phyloP scores from a whole-genome alignment of 2,329 filamentous ascomycete genomes.

The Aspergillus terreus region DNA sequence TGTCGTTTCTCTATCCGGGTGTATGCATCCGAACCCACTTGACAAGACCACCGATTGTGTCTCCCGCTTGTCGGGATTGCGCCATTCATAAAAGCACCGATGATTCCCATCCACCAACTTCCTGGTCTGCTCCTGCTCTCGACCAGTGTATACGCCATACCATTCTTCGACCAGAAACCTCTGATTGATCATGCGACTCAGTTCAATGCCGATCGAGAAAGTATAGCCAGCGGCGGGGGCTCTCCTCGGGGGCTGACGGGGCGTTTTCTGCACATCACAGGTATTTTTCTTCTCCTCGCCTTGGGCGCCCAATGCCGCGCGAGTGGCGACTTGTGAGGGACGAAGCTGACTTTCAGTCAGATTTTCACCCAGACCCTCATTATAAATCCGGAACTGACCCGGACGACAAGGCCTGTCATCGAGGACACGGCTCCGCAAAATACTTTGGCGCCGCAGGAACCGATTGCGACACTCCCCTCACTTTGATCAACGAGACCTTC shows the following conservation, averaged over 20 bases:
- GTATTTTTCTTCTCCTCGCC: constrained; percentile 13
- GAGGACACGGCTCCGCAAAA: constrained; percentile 71
- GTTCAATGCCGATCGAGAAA: constrained; percentile 4
- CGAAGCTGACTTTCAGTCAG: constrained; percentile 43
- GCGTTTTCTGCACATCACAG: constrained; percentile 37
- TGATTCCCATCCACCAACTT: constrained; percentile 16
- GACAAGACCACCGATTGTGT: neutral
- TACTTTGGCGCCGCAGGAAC: constrained; percentile 80
- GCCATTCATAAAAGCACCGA: constrained; percentile 9
- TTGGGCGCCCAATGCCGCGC: too few species aligned
- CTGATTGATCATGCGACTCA: constrained; percentile 6
- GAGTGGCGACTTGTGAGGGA: neutral
- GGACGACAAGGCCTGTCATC: constrained; percentile 71
- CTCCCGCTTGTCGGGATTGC: constrained; percentile 9
- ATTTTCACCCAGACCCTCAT: constrained; percentile 86
- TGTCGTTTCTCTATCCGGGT: neutral
- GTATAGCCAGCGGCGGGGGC: neutral
- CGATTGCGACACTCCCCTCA: constrained; percentile 79
- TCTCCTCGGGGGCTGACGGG: constrained; percentile 22
- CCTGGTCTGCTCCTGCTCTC: constrained; percentile 9
- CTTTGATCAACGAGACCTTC: constrained; percentile 83
- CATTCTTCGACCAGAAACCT: constrained; percentile 16
- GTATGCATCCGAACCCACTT: neutral
- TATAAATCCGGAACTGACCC: constrained; percentile 69
- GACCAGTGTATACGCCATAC: constrained; percentile 15